Percentiles rank a stretch among this genome's conserved stretches.
These are phyloP conservation scores for Chrysoporthe cubensis DNA, from an alignment of 2,329 filamentous ascomycete genomes.

Conservation along the genomic window DNA sequence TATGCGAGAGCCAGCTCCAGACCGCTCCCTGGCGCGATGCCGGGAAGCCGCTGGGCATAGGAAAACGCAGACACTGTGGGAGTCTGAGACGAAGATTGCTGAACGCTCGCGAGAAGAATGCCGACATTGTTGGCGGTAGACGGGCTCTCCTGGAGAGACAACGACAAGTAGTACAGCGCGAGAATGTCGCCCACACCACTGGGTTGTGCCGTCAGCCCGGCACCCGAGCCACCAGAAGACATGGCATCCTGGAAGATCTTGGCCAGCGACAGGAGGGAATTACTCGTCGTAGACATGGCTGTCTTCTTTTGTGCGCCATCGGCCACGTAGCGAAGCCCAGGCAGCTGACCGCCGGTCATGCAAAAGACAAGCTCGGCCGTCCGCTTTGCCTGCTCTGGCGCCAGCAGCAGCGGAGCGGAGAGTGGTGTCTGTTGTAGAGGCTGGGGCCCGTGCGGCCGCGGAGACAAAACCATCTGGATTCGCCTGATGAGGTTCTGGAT, in stretches of 20 bases:
- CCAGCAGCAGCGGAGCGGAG: conserved; percentile 72
- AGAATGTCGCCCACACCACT: conserved; percentile 89
- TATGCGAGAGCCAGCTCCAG: conserved; percentile 87
- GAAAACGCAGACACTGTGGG: conserved; percentile 34
- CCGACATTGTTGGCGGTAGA: conserved; percentile 98
- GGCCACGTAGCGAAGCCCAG: conserved; percentile 74
- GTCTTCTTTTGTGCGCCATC: conserved; percentile 75
- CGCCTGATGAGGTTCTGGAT: conserved; percentile 79
- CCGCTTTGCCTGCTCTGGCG: conserved; percentile 80
- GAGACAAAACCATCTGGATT: conserved; percentile 72
- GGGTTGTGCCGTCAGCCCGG: conserved; percentile 61
- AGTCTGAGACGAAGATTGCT: conserved; percentile 60
- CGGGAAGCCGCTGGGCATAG: conserved; percentile 62
- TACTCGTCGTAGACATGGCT: conserved; percentile 91
- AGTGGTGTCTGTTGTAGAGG: conserved; percentile 36
- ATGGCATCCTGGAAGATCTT: conserved; percentile 98
- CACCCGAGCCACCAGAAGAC: conserved; percentile 68
- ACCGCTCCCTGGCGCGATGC: conserved; percentile 83
- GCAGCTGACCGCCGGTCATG: conserved; percentile 70
- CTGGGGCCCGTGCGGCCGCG: conserved; percentile 41
- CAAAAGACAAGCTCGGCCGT: conserved; percentile 85
- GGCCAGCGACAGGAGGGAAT: conserved; percentile 88
- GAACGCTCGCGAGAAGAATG: conserved; percentile 92
- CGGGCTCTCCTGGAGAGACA: conserved; percentile 92
- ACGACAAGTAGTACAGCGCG: conserved; percentile 90